Conservation (phyloP, 2,329 filamentous ascomycete species). For the Aspergillus ibericus region DNA sequence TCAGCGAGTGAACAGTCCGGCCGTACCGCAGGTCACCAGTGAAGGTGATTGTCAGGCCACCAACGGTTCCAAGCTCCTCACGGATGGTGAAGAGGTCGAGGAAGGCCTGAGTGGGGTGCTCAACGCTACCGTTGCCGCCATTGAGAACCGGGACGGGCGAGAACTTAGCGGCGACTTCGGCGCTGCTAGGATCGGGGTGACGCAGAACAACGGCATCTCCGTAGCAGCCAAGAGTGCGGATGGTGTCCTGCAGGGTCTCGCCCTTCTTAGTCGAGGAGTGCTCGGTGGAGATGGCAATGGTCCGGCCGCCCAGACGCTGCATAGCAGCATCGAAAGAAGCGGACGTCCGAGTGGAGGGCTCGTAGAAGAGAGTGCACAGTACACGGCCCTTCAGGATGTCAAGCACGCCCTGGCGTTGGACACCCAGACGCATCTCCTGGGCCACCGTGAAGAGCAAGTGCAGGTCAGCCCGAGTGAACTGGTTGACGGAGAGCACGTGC, state of each 20-base stretch:
- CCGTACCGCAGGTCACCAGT: constrained; percentile 90
- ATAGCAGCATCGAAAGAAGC: constrained; percentile 96
- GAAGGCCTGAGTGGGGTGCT: constrained; percentile 97
- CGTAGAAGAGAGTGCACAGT: constrained; percentile 92
- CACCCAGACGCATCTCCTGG: constrained; percentile 94
- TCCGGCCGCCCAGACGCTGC: constrained; percentile 92
- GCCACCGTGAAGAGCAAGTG: constrained; percentile 95
- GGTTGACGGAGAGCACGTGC: constrained; percentile 87
- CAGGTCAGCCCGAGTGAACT: constrained; percentile 83
- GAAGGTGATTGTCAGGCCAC: constrained; percentile 94
- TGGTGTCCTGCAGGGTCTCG: constrained; percentile 87
- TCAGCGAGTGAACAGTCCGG: constrained; percentile 89
- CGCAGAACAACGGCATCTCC: constrained; percentile 94
- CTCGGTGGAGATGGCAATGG: constrained; percentile 75
- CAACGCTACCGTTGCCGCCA: constrained; percentile 90
- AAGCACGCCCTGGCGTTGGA: constrained; percentile 86
- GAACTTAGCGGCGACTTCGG: constrained; percentile 80
- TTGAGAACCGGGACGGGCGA: constrained; percentile 93
- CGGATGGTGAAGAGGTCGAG: constrained; percentile 97
- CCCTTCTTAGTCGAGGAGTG: constrained; percentile 92
- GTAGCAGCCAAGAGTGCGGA: constrained; percentile 92
- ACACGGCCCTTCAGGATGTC: constrained; percentile 83
- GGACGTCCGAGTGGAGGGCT: constrained; percentile 93
- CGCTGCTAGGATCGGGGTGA: constrained; percentile 79
- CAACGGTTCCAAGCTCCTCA: constrained; percentile 93